Base-by-base conservation (phyloP, 768 basidiomycete species). In the Boletus coccyginus region DNA sequence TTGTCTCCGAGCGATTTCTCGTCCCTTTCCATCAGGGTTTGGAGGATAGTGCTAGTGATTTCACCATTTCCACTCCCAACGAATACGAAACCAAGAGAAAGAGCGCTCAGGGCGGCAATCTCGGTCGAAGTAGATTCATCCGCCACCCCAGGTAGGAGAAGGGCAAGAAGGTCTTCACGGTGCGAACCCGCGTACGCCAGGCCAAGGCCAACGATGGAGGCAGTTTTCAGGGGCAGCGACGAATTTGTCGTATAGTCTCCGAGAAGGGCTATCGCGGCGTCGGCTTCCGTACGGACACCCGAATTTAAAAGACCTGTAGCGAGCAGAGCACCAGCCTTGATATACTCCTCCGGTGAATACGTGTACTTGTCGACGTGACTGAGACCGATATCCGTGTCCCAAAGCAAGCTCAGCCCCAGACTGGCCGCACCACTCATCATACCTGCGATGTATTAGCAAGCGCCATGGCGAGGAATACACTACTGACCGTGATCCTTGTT, bases 361-460 rank as follows among this genome's bases (percentile, higher is more conserved):
- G 95, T 92, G 76, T 98, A 98, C 73, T 93, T 97, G 78, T 99
- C 97, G 62, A 98, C 88, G 61, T 96, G 93, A 66, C 86, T 88
- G 40, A 98, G 79, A 64, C 97, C 97, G 54, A 90, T 81, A 55
- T 98, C 97, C 10, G 92, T 92, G 68, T 98, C 94, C 97, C 97
- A 99, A 2, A 99, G 77, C 59, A 98, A 77, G 74, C 89, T 90
- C 42, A 98, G 78, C 19, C 97, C 97, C 52, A 99, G 80, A 53
- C 92, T 95, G 5, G 97, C 97, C 29, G 95, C 87, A 24, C 97
- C 97, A 57, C 90, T 92, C 82, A 96, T 87, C 94, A 98, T 98
- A 51, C 91, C 91, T 92, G 59, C 2, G 31, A 29, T 19, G 35
- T 36, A 29, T 69, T 5, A 61, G 42, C 7, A 40, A 21, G 50